Evolutionary conservation across 495 filamentous ascomycete species (phyloP).

Genomic region (Penicillium malachiteum): DNA sequence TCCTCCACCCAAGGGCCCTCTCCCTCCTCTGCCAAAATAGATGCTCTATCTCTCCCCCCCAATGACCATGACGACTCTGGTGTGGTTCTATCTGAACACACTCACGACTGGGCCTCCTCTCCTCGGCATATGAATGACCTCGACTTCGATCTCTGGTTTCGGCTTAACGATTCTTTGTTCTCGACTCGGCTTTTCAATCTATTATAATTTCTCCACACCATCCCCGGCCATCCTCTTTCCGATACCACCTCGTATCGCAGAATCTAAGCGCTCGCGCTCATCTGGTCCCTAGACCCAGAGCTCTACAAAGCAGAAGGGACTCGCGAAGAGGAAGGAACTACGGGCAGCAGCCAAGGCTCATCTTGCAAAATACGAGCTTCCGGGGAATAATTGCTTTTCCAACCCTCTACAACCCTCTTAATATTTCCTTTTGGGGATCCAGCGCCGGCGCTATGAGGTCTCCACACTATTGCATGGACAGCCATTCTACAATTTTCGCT

Average conservation of each 20-base stretch:
- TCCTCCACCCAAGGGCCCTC: constrained; percentile 78
- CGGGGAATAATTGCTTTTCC: constrained; percentile 2
- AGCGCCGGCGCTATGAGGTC: constrained; percentile 9
- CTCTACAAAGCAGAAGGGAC: not conserved
- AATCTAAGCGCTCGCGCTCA: no score
- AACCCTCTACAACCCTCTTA: not conserved
- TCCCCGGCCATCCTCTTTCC: not conserved
- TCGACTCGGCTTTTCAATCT: constrained; percentile 15
- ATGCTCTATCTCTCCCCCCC: constrained; percentile 27
- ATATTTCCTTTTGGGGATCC: not conserved
- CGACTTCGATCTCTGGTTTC: constrained; percentile 29
- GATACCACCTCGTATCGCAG: not conserved
- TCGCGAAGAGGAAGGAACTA: not conserved
- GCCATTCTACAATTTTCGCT: constrained; percentile 1
- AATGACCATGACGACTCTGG: constrained; percentile 41
- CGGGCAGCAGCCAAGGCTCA: not conserved
- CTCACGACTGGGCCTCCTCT: constrained; percentile 24
- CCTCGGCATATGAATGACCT: constrained; percentile 34
- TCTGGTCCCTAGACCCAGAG: not conserved
- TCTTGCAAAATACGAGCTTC: not conserved
- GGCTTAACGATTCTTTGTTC: constrained; percentile 25
- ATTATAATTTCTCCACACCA: constrained; percentile 7
- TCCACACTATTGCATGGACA: not conserved
- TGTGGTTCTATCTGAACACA: constrained; percentile 21
- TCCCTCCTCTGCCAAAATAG: constrained; percentile 78